Evolutionary conservation across 805 yeast species (phyloP), one percentile per base, ranked within the genome.

Genomic region (Candida pini): DNA sequence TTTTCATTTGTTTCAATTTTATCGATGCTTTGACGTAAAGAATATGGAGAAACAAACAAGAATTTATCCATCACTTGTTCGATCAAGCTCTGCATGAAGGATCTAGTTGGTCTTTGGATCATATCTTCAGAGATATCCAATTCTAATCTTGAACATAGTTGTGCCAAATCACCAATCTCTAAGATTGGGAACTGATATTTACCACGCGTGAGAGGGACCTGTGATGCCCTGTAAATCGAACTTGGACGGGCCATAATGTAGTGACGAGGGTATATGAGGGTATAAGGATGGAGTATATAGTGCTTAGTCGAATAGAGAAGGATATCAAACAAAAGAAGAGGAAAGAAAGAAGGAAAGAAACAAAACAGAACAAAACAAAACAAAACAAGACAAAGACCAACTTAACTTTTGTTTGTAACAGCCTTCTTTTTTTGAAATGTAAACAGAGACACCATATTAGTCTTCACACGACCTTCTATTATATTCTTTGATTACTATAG

Each of bases 31-130:
- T 51, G 50, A 18, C 51, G 47, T 16, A 59, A 33, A 2, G 54
- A 43, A 27, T 47, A 41, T 4, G 62, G 62, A 12, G 62, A 55
- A 2, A 61, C 49, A 26, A 53, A 53, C 19, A 61, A 38, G 31
- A 60, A 60, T 32, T 50, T 51, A 30, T 56, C 63, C 50, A 58
- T 51, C 4, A 61, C 51, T 36, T 59, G 64, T 23, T 58, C 62
- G 9, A 58, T 44, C 26, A 61, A 35, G 10, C 54, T 48, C 20
- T 48, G 47, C 60, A 61, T 57, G 32, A 59, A 58, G 10, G 48
- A 45, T 7, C 48, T 38, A 2, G 62, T 48, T 6, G 66, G 66
- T 30, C 48, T 58, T 31, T 34, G 26, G 9, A 61, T 32, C 34
- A 49, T 44, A 6, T 51, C 55, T 27, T 60, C 64, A 22, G 44